phyloP scores from a whole-genome alignment of 495 filamentous ascomycete genomes.

The Hypoxylon lenormandii region DNA sequence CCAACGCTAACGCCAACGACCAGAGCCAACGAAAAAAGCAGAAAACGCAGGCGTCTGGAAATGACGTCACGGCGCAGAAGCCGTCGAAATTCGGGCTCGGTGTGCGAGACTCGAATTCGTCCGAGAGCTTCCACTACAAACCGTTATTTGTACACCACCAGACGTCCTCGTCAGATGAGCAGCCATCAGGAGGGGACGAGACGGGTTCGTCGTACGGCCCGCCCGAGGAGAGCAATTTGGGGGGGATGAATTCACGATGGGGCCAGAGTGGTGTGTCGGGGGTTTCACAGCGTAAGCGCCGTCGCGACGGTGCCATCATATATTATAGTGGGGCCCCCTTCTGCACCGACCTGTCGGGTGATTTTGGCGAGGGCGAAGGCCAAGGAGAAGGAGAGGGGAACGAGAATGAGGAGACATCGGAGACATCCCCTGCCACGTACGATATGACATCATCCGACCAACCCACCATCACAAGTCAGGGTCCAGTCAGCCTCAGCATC shows the following conservation, averaged over 20 bases:
- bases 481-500: constrained; percentile 36
- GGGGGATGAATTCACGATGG: constrained; percentile 54
- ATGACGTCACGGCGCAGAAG: constrained; percentile 50
- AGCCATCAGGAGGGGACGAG: constrained; percentile 57
- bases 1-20: no score
- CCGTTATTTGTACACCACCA: constrained; percentile 68
- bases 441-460: constrained; percentile 55
- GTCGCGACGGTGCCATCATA: constrained; percentile 77
- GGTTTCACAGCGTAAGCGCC: constrained; percentile 57
- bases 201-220: constrained; percentile 51
- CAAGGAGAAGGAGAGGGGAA: no score
- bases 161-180: constrained; percentile 56
- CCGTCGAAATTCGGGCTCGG: constrained; percentile 53
- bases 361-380: constrained; percentile 59
- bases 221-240: constrained; percentile 56
- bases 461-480: constrained; percentile 29
- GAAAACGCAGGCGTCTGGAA: constrained; percentile 52
- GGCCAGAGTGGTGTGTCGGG: constrained; percentile 59
- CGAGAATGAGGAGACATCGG: constrained; percentile 12
- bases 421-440: constrained; percentile 54
- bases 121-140: constrained; percentile 70
- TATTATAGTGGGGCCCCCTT: constrained; percentile 81
- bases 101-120: constrained; percentile 52
- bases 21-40: constrained; percentile 55
- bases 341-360: constrained; percentile 80